Percentiles rank a stretch among this genome's conserved stretches.
Evolutionary conservation across 2,329 filamentous ascomycete species (phyloP).

Genomic region (Shiraia sp.): DNA sequence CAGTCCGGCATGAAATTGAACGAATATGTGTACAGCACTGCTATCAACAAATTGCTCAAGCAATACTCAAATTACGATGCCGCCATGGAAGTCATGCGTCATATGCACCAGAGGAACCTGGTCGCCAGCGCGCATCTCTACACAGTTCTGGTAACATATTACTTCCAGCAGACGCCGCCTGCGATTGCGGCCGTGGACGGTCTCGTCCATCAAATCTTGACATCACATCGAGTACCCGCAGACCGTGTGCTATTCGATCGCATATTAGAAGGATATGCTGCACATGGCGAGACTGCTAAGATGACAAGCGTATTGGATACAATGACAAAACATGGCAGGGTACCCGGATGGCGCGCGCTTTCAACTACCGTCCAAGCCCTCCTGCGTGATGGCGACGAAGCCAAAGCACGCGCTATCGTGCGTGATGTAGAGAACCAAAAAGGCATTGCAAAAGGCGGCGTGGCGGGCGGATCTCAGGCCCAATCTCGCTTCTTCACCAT

Average conservation of each 20-base stretch:
- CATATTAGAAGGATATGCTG: constrained; percentile 68
- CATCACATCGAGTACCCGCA: constrained; percentile 34
- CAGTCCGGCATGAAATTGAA: constrained; percentile 62
- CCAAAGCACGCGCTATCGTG: constrained; percentile 40
- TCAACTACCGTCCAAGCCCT: constrained; percentile 44
- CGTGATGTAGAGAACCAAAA: constrained; percentile 40
- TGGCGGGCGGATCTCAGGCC: constrained; percentile 15
- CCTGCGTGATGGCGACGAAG: constrained; percentile 40
- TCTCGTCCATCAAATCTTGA: constrained; percentile 57
- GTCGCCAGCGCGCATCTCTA: constrained; percentile 68
- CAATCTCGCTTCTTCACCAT: constrained; percentile 21
- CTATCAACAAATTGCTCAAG: constrained; percentile 67
- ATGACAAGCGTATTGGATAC: constrained; percentile 49
- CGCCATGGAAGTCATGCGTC: constrained; percentile 63
- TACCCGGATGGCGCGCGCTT: constrained; percentile 50
- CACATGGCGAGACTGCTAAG: constrained; percentile 53
- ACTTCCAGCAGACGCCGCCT: constrained; percentile 63
- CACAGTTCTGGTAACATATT: constrained; percentile 72
- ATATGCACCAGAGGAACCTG: constrained; percentile 62
- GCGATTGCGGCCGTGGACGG: constrained; percentile 63
- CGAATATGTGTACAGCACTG: constrained; percentile 67
- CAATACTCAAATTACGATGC: constrained; percentile 51
- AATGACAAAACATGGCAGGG: constrained; percentile 46
- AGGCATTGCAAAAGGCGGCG: constrained; percentile 31
- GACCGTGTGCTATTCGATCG: constrained; percentile 71